phyloP scores from a whole-genome alignment of 179 eudicot species.

The Amaranthus tricolor region DNA sequence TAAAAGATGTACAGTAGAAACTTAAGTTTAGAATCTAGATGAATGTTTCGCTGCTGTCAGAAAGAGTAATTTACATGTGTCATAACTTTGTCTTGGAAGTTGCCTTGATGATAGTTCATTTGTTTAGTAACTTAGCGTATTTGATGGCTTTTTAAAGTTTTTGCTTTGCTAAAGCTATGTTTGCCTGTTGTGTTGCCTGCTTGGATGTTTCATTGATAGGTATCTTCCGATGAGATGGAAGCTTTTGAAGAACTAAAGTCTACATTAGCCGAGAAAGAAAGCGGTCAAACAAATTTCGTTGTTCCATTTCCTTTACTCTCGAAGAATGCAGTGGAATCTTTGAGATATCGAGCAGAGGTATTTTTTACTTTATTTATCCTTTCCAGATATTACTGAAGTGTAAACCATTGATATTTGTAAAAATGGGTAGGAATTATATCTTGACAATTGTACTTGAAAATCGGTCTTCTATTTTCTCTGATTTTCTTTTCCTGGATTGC shows the following conservation, averaged over 20 bases:
- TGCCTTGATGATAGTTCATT: not conserved
- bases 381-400: not conserved
- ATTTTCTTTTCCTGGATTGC: no score
- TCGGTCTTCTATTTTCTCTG: no score
- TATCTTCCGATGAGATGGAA: constrained; percentile 75
- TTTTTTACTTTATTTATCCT: not conserved
- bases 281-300: constrained; percentile 52
- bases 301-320: constrained; percentile 84
- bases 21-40: not conserved
- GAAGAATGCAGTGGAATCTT: constrained; percentile 85
- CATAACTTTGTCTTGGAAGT: not conserved
- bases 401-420: not conserved
- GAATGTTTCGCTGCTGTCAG: not conserved
- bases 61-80: not conserved
- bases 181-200: not conserved
- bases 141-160: not conserved
- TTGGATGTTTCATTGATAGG: constrained; percentile 43
- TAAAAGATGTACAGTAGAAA: not conserved
- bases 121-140: not conserved
- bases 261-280: constrained; percentile 54
- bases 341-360: constrained; percentile 97
- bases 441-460: not conserved
- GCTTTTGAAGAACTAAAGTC: constrained; percentile 72
- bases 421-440: not conserved
- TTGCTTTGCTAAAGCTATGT: not conserved